Percentiles rank a stretch among this genome's conserved stretches.
phyloP scores from a whole-genome alignment of 2,329 filamentous ascomycete species.

The Alternaria sp. region DNA sequence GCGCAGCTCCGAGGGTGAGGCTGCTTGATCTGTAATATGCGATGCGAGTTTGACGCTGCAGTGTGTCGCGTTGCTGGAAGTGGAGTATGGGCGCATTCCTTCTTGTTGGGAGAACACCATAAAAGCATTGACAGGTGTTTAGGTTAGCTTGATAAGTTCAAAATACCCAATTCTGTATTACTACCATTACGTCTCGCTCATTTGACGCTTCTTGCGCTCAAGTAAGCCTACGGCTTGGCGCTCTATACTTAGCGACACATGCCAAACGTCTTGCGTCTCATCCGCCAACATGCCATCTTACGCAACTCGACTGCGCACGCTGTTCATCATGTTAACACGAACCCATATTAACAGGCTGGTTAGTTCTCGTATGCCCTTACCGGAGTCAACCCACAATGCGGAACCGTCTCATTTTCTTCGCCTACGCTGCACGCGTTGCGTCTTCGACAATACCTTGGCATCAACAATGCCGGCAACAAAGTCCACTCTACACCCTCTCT shows the following conservation, averaged over 20 bases:
- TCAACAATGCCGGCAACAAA: slow-evolving; percentile 38
- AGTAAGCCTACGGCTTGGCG: slow-evolving; percentile 3
- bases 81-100: not conserved
- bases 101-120: not conserved
- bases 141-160: slow-evolving; percentile 27
- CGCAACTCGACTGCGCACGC: not conserved
- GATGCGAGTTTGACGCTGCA: not conserved
- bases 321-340: not conserved
- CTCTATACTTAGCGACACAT: slow-evolving; percentile 14
- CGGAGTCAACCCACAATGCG: not conserved
- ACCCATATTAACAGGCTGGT: not conserved
- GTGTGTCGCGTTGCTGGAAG: not conserved
- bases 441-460: slow-evolving; percentile 7
- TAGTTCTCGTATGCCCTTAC: not conserved
- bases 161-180: slow-evolving; percentile 22
- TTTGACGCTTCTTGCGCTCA: not conserved
- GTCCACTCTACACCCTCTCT: slow-evolving; percentile 12
- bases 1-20: slow-evolving; percentile 31
- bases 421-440: not conserved
- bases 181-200: not conserved
- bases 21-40: slow-evolving; percentile 9
- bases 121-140: slow-evolving; percentile 33
- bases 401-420: not conserved
- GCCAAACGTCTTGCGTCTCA: slow-evolving; percentile 27
- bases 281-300: slow-evolving; percentile 4